A percentile compares a stretch with the other conserved stretches of the same genome.
These are phyloP conservation scores for Tricholoma sp. DNA, from an alignment of 768 basidiomycete species.

Conservation along the genomic window DNA sequence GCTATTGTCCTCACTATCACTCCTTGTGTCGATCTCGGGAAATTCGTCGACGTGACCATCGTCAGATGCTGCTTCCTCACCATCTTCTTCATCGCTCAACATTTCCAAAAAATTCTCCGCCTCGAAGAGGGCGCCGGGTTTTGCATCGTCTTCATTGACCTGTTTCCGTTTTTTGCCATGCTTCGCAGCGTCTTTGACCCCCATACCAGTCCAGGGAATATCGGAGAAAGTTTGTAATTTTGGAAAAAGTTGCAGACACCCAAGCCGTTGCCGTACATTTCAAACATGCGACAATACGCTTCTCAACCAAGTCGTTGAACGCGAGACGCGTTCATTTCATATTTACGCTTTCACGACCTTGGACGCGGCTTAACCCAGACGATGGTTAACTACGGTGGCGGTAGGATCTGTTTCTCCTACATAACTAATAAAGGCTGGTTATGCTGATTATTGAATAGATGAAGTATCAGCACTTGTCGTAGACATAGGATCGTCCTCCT, in stretches of 20 bases:
- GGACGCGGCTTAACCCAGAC: background rate
- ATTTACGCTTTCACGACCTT: slow-evolving; percentile 13
- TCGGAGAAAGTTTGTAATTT: background rate
- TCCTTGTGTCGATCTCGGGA: slow-evolving; percentile 57
- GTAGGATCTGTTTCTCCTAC: slow-evolving; percentile 33
- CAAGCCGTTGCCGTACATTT: background rate
- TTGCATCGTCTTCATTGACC: slow-evolving; percentile 32
- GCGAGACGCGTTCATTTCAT: background rate
- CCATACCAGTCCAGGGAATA: slow-evolving; percentile 29
- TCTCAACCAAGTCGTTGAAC: background rate
- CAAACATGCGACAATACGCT: slow-evolving; percentile 14
- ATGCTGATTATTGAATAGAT: slow-evolving; percentile 44
- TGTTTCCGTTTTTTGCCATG: slow-evolving; percentile 57
- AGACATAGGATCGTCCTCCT: slow-evolving; percentile 86
- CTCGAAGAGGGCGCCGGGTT: slow-evolving; percentile 27
- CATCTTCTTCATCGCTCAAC: slow-evolving; percentile 67
- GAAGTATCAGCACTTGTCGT: slow-evolving; percentile 97
- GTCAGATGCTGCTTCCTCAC: slow-evolving; percentile 41
- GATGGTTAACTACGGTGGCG: slow-evolving; percentile 88
- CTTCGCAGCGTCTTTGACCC: slow-evolving; percentile 27
- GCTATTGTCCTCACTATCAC: slow-evolving; percentile 45
- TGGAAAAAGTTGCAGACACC: background rate
- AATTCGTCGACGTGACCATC: slow-evolving; percentile 67
- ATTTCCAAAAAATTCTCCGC: slow-evolving; percentile 60
- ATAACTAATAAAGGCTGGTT: background rate